Percentiles rank a stretch among this genome's conserved stretches.
phyloP scores from a whole-genome alignment of 345 rosid genomes.

The Populus nigra region DNA sequence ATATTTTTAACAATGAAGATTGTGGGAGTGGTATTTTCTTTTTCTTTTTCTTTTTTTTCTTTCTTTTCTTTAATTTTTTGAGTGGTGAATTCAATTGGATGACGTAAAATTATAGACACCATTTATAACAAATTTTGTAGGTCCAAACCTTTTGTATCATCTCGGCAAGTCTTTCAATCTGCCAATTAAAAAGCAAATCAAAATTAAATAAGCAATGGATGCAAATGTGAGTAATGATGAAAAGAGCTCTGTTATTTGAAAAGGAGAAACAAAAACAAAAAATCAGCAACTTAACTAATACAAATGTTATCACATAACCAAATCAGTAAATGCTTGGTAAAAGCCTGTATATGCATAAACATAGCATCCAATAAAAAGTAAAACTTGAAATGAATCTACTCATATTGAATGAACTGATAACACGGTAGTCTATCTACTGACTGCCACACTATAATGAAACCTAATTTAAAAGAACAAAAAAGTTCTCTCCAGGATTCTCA shows the following conservation, averaged over 20 bases:
- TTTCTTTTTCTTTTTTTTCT: too few relatives aligned
- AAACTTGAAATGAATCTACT: background rate
- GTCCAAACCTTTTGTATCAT: conserved; percentile 34
- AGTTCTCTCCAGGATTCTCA: background rate
- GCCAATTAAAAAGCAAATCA: conserved; percentile 19
- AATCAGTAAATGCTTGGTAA: background rate
- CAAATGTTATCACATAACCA: background rate
- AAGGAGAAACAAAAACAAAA: background rate
- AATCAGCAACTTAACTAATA: background rate
- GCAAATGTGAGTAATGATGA: too few relatives aligned
- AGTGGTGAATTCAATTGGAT: too few relatives aligned
- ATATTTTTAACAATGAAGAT: too few relatives aligned
- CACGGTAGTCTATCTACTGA: background rate
- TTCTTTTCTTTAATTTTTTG: too few relatives aligned
- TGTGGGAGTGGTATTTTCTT: too few relatives aligned
- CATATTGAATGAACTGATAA: background rate
- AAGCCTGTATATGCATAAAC: background rate
- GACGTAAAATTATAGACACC: too few relatives aligned
- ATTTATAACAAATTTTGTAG: background rate
- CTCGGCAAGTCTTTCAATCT: conserved; percentile 31
- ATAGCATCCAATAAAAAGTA: background rate
- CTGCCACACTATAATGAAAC: background rate
- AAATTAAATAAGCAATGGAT: background rate
- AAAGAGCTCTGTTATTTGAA: too few relatives aligned
- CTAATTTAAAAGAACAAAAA: background rate